These are phyloP conservation scores for Astraeus odoratus DNA, from an alignment of 768 basidiomycete species.

Conservation along the genomic window DNA sequence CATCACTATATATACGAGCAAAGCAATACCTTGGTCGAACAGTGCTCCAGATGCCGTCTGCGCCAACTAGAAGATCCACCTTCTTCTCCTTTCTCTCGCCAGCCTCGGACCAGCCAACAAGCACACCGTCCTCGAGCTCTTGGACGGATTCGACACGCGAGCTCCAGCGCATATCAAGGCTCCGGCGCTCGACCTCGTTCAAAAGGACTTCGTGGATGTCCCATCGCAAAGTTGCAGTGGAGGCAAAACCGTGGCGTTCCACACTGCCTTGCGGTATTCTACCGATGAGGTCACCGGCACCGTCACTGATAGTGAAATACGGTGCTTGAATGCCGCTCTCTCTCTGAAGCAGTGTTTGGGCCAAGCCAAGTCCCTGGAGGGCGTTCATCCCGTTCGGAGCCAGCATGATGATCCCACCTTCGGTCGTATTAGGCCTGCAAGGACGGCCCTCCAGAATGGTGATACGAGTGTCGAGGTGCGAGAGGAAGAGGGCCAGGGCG, in stretches of 20 bases:
- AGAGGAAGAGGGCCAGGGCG: conserved; percentile 20
- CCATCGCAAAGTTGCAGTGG: conserved; percentile 21
- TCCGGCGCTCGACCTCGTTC: conserved; percentile 18
- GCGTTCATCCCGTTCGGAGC: conserved; percentile 25
- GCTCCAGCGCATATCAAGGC: conserved; percentile 17
- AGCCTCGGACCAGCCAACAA: conserved; percentile 21
- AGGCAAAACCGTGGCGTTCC: conserved; percentile 22
- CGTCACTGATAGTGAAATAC: conserved; percentile 17
- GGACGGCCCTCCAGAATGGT: conserved; percentile 19
- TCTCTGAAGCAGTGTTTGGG: conserved; percentile 16
- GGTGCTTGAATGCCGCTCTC: conserved; percentile 15
- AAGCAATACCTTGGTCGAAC: conserved; percentile 17
- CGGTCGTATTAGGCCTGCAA: conserved; percentile 10
- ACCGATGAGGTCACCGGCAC: conserved; percentile 16
- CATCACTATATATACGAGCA: background rate
- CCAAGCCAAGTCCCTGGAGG: conserved; percentile 21
- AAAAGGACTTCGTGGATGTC: conserved; percentile 27
- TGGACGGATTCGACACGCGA: conserved; percentile 18
- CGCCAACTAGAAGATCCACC: conserved; percentile 26
- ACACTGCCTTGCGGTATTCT: conserved; percentile 20
- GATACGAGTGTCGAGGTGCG: conserved; percentile 12
- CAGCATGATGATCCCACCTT: conserved; percentile 24
- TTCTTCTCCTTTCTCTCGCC: conserved; percentile 16
- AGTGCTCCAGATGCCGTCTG: conserved; percentile 26
- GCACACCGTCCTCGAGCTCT: conserved; percentile 18